Conservation (phyloP, 306 rosid genomes). For the Quercus parvula region DNA sequence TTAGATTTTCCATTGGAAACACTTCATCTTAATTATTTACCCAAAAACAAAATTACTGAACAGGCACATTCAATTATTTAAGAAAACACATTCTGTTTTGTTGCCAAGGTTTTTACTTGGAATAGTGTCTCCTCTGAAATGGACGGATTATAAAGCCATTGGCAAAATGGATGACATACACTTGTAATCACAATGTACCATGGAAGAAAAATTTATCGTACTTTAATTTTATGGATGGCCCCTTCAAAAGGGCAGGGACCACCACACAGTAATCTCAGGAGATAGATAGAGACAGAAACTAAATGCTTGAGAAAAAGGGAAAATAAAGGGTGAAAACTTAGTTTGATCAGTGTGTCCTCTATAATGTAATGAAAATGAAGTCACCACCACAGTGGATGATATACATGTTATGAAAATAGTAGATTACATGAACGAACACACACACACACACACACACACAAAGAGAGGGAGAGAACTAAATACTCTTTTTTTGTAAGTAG, state of each 20-base stretch:
- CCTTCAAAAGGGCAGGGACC: neutral
- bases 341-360: neutral
- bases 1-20: conserved; percentile 18
- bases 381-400: neutral
- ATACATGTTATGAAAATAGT: neutral
- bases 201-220: neutral
- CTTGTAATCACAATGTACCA: neutral
- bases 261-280: neutral
- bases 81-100: neutral
- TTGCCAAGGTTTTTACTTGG: neutral
- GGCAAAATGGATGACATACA: neutral
- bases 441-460: neutral
- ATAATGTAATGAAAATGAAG: neutral
- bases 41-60: neutral
- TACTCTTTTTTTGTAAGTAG: too few species aligned
- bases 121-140: neutral
- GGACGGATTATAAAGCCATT: neutral
- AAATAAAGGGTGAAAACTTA: neutral
- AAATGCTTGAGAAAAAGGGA: neutral
- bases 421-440: neutral
- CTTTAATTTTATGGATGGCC: neutral
- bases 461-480: too few species aligned
- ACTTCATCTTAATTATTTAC: neutral
- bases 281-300: neutral
- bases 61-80: neutral